phyloP scores from a whole-genome alignment of 2,329 filamentous ascomycete genomes.

The Sclerotinia minor region DNA sequence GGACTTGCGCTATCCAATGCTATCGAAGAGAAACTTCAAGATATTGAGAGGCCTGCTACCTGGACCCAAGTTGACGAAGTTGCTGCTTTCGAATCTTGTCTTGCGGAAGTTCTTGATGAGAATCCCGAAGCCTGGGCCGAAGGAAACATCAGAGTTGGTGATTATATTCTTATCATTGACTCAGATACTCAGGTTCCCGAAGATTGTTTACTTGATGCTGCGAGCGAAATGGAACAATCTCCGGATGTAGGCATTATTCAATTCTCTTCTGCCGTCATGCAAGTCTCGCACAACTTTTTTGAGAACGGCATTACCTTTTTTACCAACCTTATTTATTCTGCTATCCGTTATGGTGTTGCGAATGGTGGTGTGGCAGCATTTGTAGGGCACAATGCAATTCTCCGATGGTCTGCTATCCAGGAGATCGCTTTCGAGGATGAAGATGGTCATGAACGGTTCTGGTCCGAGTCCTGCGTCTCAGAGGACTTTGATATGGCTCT shows the following conservation, averaged over 20 bases:
- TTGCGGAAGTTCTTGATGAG: slow-evolving; percentile 51
- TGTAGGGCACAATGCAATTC: slow-evolving; percentile 74
- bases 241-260: slow-evolving; percentile 73
- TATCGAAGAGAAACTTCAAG: slow-evolving; percentile 23
- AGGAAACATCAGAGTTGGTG: slow-evolving; percentile 60
- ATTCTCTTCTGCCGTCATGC: slow-evolving; percentile 74
- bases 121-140: slow-evolving; percentile 57
- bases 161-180: slow-evolving; percentile 66
- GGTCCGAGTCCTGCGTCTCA: slow-evolving; percentile 74
- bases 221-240: slow-evolving; percentile 69
- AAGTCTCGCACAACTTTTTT: slow-evolving; percentile 70
- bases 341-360: slow-evolving; percentile 68
- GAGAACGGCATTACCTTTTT: slow-evolving; percentile 76
- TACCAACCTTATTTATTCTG: slow-evolving; percentile 73
- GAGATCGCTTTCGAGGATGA: slow-evolving; percentile 54
- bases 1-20: slow-evolving; percentile 47
- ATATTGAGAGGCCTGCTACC: not conserved
- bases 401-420: slow-evolving; percentile 67
- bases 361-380: slow-evolving; percentile 70
- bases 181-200: slow-evolving; percentile 67
- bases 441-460: slow-evolving; percentile 61
- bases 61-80: slow-evolving; percentile 45
- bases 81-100: slow-evolving; percentile 48
- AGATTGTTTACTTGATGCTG: slow-evolving; percentile 69
- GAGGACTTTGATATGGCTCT: slow-evolving; percentile 77